A percentile compares a stretch with the other conserved stretches of the same genome.
phyloP scores from a whole-genome alignment of 345 rosid species.

The Stellera chamaejasme region DNA sequence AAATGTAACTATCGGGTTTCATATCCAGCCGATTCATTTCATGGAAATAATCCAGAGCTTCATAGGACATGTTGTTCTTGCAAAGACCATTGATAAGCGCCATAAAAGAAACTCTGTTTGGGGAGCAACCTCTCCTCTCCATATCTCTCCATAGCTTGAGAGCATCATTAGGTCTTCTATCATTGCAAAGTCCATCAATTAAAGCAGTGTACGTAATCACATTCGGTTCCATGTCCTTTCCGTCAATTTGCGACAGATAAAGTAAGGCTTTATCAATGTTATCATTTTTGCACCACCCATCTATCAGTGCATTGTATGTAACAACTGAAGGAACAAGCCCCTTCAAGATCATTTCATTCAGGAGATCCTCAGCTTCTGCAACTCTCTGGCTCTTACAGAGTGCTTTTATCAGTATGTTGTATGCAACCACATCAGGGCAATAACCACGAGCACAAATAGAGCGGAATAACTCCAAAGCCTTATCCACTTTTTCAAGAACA shows the following conservation, averaged over 20 bases:
- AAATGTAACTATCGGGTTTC: constrained; percentile 61
- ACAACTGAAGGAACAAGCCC: constrained; percentile 70
- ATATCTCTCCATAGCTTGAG: constrained; percentile 62
- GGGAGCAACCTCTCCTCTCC: constrained; percentile 39
- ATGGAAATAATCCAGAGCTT: constrained; percentile 46
- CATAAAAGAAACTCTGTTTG: constrained; percentile 54
- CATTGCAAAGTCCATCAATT: constrained; percentile 58
- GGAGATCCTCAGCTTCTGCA: constrained; percentile 47
- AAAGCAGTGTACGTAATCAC: constrained; percentile 68
- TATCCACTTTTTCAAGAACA: constrained; percentile 43
- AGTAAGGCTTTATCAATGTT: constrained; percentile 42
- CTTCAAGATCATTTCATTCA: constrained; percentile 53
- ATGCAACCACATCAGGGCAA: constrained; percentile 75
- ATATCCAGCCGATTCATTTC: constrained; percentile 56
- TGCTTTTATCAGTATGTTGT: constrained; percentile 66
- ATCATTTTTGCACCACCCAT: constrained; percentile 77
- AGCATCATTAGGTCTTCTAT: constrained; percentile 73
- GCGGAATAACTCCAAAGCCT: constrained; percentile 56
- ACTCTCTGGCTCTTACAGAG: constrained; percentile 55
- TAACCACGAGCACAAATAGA: constrained; percentile 45
- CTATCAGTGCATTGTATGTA: constrained; percentile 67
- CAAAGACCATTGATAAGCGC: constrained; percentile 72
- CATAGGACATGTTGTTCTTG: constrained; percentile 54
- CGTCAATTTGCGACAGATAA: constrained; percentile 48
- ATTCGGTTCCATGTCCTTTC: constrained; percentile 49